Conservation (phyloP, 208 protist species). For the Crithidia acanthocephali region DNA sequence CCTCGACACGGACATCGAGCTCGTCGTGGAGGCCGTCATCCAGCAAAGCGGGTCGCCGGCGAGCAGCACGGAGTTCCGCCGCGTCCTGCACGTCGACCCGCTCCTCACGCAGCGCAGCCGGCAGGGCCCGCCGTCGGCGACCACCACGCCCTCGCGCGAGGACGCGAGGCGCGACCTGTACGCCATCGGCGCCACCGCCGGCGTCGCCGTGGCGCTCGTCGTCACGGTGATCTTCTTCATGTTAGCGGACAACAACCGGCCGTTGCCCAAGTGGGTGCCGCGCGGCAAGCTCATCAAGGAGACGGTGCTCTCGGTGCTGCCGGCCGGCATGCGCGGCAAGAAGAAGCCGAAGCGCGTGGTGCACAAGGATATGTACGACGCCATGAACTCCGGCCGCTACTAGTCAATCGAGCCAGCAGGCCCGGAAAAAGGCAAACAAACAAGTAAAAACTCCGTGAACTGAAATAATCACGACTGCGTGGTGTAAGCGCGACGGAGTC, state of each 20-base stretch:
- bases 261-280: constrained; percentile 83
- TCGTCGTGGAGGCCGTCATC: constrained; percentile 61
- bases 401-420: constrained; percentile 12
- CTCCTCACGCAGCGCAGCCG: constrained; percentile 76
- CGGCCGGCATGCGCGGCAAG: constrained; percentile 43
- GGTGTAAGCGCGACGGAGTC: too few relatives aligned
- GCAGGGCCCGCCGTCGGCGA: constrained; percentile 46
- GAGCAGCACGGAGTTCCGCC: constrained; percentile 59
- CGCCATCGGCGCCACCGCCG: constrained; percentile 59
- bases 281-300: constrained; percentile 82
- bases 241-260: constrained; percentile 76
- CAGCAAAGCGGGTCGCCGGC: constrained; percentile 19
- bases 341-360: constrained; percentile 59
- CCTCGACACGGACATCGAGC: constrained; percentile 54
- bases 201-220: constrained; percentile 57
- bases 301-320: constrained; percentile 72
- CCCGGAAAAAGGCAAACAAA: background rate
- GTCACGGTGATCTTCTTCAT: constrained; percentile 71
- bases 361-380: constrained; percentile 88
- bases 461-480: too few relatives aligned
- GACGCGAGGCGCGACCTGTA: constrained; percentile 49
- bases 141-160: constrained; percentile 1
- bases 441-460: background rate
- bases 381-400: constrained; percentile 82
- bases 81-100: constrained; percentile 71